These are phyloP conservation scores for Colletotrichum sojae DNA, from an alignment of 2,329 filamentous ascomycete genomes.

Conservation along the genomic window DNA sequence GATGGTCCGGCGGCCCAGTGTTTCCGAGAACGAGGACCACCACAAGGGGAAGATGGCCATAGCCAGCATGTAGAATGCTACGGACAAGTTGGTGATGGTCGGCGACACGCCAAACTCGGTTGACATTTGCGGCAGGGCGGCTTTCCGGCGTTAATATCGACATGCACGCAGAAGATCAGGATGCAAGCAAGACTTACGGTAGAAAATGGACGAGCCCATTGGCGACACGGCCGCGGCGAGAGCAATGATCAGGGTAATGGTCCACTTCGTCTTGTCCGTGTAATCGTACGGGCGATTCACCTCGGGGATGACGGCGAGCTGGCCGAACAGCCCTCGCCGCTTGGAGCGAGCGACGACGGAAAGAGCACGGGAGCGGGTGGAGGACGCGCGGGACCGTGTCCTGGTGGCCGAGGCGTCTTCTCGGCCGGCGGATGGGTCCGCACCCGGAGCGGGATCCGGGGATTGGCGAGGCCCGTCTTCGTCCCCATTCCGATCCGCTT, in stretches of 20 bases:
- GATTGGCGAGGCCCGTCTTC: constrained; percentile 21
- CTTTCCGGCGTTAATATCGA: constrained; percentile 56
- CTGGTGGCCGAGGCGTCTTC: constrained; percentile 36
- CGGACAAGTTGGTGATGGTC: constrained; percentile 80
- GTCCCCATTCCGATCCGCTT: constrained; percentile 19
- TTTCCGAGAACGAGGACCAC: constrained; percentile 88
- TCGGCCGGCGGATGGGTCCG: constrained; percentile 24
- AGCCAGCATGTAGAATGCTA: constrained; percentile 85
- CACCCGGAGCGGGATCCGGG: constrained; percentile 9
- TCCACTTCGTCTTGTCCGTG: constrained; percentile 82
- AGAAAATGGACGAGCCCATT: constrained; percentile 87
- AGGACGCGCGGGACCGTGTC: constrained; percentile 54
- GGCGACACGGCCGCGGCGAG: constrained; percentile 83
- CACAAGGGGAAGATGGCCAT: constrained; percentile 90
- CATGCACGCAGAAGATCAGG: not conserved
- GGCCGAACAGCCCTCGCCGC: constrained; percentile 80
- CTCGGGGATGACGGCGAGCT: constrained; percentile 82
- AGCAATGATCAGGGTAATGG: constrained; percentile 83
- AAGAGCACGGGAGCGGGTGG: constrained; percentile 54
- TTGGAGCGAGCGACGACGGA: constrained; percentile 59
- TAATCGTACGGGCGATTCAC: constrained; percentile 84
- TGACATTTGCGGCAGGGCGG: constrained; percentile 76
- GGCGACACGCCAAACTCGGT: constrained; percentile 72
- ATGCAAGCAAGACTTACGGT: constrained; percentile 70
- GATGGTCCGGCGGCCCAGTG: constrained; percentile 80